These are phyloP conservation scores for Kluyveromyces sp. DNA, from an alignment of 1,139 yeast species.

Conservation along the genomic window DNA sequence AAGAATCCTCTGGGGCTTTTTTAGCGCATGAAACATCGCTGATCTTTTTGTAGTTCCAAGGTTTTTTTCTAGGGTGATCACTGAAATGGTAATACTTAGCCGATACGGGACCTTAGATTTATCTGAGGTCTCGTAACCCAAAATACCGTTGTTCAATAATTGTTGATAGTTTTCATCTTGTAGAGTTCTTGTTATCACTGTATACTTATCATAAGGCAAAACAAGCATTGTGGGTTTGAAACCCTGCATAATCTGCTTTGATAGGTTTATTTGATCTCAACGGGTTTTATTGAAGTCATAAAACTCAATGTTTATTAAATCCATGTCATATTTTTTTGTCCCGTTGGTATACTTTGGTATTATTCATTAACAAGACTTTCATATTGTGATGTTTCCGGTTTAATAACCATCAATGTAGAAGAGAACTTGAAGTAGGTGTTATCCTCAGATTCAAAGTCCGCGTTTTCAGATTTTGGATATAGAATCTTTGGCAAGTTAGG, in stretches of 20 bases:
- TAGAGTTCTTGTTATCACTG: slow-evolving; percentile 24
- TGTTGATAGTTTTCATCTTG: slow-evolving; percentile 16
- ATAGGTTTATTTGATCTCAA: slow-evolving; percentile 24
- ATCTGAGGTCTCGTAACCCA: slow-evolving; percentile 16
- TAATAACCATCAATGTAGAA: slow-evolving; percentile 28
- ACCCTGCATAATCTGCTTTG: slow-evolving; percentile 18
- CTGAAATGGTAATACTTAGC: slow-evolving; percentile 28
- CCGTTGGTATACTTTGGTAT: slow-evolving; percentile 17
- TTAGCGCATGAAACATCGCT: slow-evolving; percentile 19
- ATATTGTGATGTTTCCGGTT: slow-evolving; percentile 21
- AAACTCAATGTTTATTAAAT: slow-evolving; percentile 25
- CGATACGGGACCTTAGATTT: slow-evolving; percentile 4
- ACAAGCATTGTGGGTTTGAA: slow-evolving; percentile 22
- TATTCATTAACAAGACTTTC: slow-evolving; percentile 12
- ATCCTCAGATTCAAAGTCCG: slow-evolving; percentile 4
- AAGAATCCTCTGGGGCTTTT: not conserved
- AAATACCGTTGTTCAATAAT: slow-evolving; percentile 19
- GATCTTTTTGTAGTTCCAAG: slow-evolving; percentile 22
- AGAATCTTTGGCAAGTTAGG: slow-evolving; percentile 24
- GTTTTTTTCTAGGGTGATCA: slow-evolving; percentile 26
- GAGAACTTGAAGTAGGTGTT: slow-evolving; percentile 21
- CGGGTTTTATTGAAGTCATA: slow-evolving; percentile 21
- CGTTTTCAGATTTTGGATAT: slow-evolving; percentile 1
- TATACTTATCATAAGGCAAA: slow-evolving; percentile 26
- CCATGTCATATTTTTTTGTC: slow-evolving; percentile 25